phyloP scores from a whole-genome alignment of 495 filamentous ascomycete species.

The Melanomma pulvis-pyrius region DNA sequence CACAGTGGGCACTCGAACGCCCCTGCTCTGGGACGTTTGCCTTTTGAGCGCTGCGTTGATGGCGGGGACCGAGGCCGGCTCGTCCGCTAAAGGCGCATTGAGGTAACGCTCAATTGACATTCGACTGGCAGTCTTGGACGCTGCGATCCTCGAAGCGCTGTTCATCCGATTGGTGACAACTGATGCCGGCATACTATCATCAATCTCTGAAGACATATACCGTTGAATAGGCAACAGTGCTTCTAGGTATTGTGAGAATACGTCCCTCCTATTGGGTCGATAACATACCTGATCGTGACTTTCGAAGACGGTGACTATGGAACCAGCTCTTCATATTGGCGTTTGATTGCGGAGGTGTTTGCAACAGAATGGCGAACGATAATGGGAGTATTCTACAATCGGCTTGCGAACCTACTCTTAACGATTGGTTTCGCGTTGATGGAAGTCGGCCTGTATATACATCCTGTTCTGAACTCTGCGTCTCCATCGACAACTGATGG shows the following conservation, averaged over 20 bases:
- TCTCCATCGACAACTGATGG: slow-evolving; percentile 9
- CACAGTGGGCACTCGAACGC: neutral
- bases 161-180: neutral
- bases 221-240: slow-evolving; percentile 3
- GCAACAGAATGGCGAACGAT: neutral
- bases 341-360: neutral
- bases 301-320: slow-evolving; percentile 22
- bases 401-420: neutral
- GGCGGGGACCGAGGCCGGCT: slow-evolving; percentile 31
- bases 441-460: slow-evolving; percentile 23
- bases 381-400: neutral
- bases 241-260: slow-evolving; percentile 5
- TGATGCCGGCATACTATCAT: neutral
- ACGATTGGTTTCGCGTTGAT: slow-evolving; percentile 1
- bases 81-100: slow-evolving; percentile 28
- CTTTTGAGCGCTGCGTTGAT: slow-evolving; percentile 27
- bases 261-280: no score
- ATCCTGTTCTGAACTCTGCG: slow-evolving; percentile 10
- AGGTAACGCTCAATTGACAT: slow-evolving; percentile 34
- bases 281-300: slow-evolving; percentile 17
- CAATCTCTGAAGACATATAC: slow-evolving; percentile 7
- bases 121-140: slow-evolving; percentile 25
- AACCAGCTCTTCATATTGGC: slow-evolving; percentile 28
- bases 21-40: slow-evolving; percentile 2
- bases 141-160: slow-evolving; percentile 14